Percentiles rank a stretch among this genome's conserved stretches.
phyloP scores from a whole-genome alignment of 805 yeast genomes.

The Spencermartinsiella europaea region DNA sequence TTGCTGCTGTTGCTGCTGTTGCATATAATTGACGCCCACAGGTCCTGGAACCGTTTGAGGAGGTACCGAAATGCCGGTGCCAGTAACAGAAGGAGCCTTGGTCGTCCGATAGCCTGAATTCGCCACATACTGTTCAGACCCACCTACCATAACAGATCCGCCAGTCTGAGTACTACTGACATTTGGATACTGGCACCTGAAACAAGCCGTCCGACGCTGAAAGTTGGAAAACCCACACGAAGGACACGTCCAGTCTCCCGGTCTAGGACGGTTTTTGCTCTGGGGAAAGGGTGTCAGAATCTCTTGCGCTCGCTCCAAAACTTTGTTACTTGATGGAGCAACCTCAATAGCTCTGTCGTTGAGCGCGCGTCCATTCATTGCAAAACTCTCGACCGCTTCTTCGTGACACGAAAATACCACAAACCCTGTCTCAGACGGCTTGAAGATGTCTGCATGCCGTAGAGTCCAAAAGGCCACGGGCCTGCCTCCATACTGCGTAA shows the following conservation, averaged over 20 bases:
- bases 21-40: constrained; percentile 19
- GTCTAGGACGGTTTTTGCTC: constrained; percentile 81
- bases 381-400: constrained; percentile 73
- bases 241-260: constrained; percentile 98
- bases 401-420: constrained; percentile 81
- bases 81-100: constrained; percentile 8
- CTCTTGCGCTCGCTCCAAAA: constrained; percentile 77
- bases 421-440: constrained; percentile 64
- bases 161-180: constrained; percentile 21
- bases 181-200: constrained; percentile 86
- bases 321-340: constrained; percentile 75
- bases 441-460: constrained; percentile 52
- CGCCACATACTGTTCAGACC: background rate
- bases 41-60: constrained; percentile 18
- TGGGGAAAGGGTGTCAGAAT: constrained; percentile 80
- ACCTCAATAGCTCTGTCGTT: constrained; percentile 76
- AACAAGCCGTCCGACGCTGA: constrained; percentile 90
- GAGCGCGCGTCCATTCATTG: constrained; percentile 71
- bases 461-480: constrained; percentile 90
- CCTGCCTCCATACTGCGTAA: constrained; percentile 76
- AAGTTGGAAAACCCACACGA: constrained; percentile 93
- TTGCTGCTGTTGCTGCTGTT: no score
- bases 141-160: constrained; percentile 39
- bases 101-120: background rate
- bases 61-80: constrained; percentile 10